Percentiles rank a stretch among this genome's conserved stretches.
Evolutionary conservation across 2,329 filamentous ascomycete species (phyloP).

Genomic region (Trichoderma aggressivum): DNA sequence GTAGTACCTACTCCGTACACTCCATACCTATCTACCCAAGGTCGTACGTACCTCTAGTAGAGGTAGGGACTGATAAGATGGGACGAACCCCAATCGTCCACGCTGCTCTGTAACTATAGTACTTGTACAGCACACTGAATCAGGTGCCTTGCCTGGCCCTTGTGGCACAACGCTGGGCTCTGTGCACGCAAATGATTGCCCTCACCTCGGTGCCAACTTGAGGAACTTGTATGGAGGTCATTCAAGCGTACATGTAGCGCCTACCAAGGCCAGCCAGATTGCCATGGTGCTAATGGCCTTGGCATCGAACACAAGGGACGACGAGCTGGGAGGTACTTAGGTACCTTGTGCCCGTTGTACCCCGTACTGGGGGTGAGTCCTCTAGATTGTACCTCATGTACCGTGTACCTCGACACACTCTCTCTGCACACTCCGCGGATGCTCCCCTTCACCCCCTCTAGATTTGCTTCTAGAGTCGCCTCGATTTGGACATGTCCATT

Average conservation of each 20-base stretch:
- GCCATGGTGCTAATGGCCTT: slow-evolving; percentile 2
- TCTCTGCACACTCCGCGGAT: neutral
- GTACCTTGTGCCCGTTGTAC: neutral
- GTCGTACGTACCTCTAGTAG: neutral
- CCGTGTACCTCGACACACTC: neutral
- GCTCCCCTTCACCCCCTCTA: neutral
- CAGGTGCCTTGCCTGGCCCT: neutral
- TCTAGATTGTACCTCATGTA: neutral
- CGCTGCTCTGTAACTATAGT: neutral
- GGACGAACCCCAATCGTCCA: neutral
- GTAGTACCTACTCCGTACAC: no score
- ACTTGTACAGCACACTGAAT: neutral
- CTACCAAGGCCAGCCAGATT: neutral
- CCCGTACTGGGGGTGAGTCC: neutral
- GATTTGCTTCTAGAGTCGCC: neutral
- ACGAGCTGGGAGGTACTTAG: neutral
- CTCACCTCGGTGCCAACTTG: neutral
- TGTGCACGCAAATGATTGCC: neutral
- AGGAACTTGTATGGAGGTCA: neutral
- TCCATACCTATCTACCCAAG: no score
- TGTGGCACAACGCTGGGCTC: neutral
- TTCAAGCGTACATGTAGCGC: neutral
- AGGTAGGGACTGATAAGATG: neutral
- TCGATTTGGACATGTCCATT: slow-evolving; percentile 3
- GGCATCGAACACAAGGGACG: slow-evolving; percentile 1